Conservation (phyloP, 495 filamentous ascomycete species). For the Aspergillus conjunctus region DNA sequence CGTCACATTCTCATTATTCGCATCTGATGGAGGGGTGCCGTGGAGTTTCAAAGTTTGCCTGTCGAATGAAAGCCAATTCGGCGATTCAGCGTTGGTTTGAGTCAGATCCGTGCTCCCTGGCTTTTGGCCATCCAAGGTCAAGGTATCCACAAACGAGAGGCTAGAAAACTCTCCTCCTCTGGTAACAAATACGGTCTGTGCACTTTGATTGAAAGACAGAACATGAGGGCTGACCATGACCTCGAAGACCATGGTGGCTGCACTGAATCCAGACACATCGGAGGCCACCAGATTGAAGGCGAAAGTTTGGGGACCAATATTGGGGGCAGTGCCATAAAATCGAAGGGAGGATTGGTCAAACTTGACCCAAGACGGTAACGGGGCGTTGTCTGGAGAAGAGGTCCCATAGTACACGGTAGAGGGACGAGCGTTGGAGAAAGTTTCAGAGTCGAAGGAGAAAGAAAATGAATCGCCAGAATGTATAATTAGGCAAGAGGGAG, state of each 20-base stretch:
- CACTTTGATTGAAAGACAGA: constrained; percentile 59
- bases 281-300: constrained; percentile 75
- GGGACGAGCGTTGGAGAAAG: constrained; percentile 49
- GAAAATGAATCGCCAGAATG: constrained; percentile 48
- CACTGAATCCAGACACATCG: constrained; percentile 76
- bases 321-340: constrained; percentile 75
- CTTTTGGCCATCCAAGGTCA: constrained; percentile 65
- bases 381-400: constrained; percentile 69
- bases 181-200: constrained; percentile 61
- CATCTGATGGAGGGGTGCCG: constrained; percentile 62
- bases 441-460: constrained; percentile 50
- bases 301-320: constrained; percentile 71
- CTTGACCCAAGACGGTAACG: constrained; percentile 82
- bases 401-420: constrained; percentile 73
- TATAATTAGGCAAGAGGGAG: constrained; percentile 48
- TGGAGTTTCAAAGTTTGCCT: constrained; percentile 59
- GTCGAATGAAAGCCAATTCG: constrained; percentile 73
- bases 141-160: constrained; percentile 49
- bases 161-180: constrained; percentile 57
- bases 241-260: constrained; percentile 63
- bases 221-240: constrained; percentile 71
- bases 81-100: constrained; percentile 54
- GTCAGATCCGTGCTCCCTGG: constrained; percentile 48
- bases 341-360: constrained; percentile 67
- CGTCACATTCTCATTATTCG: constrained; percentile 62